Evolutionary conservation across 176 grass and related monocot species (phyloP).

Genomic region (Dactylis glomerata): DNA sequence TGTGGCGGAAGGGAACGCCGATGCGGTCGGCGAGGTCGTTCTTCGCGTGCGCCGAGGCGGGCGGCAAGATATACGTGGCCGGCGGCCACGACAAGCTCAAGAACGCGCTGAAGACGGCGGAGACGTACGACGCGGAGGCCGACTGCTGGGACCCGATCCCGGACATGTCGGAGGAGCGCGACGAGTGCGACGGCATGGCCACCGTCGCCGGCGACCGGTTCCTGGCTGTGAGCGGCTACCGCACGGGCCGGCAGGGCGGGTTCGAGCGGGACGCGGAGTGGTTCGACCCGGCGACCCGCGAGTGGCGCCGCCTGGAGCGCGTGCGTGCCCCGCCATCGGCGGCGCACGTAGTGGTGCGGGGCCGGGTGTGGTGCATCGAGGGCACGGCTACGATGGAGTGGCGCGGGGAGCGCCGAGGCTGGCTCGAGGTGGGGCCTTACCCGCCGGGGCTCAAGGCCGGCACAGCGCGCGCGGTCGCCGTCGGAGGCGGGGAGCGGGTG

Average conservation of each 20-base stretch:
- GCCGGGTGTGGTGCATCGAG: slow-evolving; percentile 46
- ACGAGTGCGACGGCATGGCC: slow-evolving; percentile 66
- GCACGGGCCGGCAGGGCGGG: slow-evolving; percentile 66
- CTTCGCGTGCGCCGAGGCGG: slow-evolving; percentile 69
- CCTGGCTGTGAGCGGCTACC: slow-evolving; percentile 62
- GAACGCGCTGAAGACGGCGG: slow-evolving; percentile 76
- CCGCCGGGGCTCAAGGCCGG: slow-evolving; percentile 27
- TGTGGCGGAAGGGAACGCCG: slow-evolving; percentile 36
- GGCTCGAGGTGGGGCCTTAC: slow-evolving; percentile 45
- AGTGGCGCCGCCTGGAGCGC: slow-evolving; percentile 37
- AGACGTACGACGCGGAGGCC: slow-evolving; percentile 47
- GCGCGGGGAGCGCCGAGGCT: not conserved
- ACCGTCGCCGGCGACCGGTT: slow-evolving; percentile 49
- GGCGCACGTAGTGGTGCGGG: slow-evolving; percentile 27
- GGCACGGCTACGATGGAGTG: slow-evolving; percentile 35
- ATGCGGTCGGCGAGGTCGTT: slow-evolving; percentile 41
- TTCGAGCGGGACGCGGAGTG: slow-evolving; percentile 49
- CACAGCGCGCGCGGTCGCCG: slow-evolving; percentile 21
- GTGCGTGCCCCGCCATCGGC: slow-evolving; percentile 31
- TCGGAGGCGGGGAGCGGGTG: not conserved
- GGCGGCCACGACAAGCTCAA: slow-evolving; percentile 83
- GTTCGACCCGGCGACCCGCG: slow-evolving; percentile 20
- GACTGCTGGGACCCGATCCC: slow-evolving; percentile 66
- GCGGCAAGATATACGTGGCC: slow-evolving; percentile 49
- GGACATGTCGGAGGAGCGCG: slow-evolving; percentile 76